A percentile compares a stretch with the other conserved stretches of the same genome.
phyloP scores from a whole-genome alignment of 306 rosid species.

The Cicer pinnatifidum region DNA sequence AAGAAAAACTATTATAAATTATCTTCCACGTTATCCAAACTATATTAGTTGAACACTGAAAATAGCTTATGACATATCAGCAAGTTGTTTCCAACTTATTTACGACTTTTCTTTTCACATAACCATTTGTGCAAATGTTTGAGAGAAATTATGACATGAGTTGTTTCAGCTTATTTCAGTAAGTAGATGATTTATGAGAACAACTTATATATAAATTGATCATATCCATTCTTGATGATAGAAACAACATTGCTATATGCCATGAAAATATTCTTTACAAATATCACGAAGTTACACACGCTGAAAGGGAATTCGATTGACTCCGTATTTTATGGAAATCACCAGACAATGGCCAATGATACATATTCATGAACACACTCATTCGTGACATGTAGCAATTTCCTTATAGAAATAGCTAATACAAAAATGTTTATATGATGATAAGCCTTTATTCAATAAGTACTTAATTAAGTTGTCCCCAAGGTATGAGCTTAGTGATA shows the following conservation, averaged over 20 bases:
- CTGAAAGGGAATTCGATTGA: no score
- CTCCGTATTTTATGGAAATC: no score
- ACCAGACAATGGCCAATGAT: no score
- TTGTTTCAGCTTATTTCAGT: constrained; percentile 7
- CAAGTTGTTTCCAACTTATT: not conserved
- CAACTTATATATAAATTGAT: not conserved
- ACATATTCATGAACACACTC: no score
- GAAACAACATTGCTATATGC: not conserved
- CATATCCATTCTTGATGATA: not conserved
- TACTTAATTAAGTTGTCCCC: not conserved
- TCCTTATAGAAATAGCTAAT: not conserved
- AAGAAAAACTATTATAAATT: constrained; percentile 13
- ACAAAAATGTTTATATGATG: not conserved
- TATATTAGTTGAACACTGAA: constrained; percentile 1
- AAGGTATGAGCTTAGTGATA: no score
- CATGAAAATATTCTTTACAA: no score
- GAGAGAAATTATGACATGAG: not conserved
- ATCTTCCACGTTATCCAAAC: not conserved
- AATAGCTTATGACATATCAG: not conserved
- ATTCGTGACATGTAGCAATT: no score
- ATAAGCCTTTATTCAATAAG: not conserved
- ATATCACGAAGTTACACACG: no score
- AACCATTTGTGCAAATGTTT: constrained; percentile 1
- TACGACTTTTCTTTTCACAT: not conserved
- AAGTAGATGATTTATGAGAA: not conserved